Conservation (phyloP, 1,284 basidiomycete species). For the Chondrostereum purpureum region DNA sequence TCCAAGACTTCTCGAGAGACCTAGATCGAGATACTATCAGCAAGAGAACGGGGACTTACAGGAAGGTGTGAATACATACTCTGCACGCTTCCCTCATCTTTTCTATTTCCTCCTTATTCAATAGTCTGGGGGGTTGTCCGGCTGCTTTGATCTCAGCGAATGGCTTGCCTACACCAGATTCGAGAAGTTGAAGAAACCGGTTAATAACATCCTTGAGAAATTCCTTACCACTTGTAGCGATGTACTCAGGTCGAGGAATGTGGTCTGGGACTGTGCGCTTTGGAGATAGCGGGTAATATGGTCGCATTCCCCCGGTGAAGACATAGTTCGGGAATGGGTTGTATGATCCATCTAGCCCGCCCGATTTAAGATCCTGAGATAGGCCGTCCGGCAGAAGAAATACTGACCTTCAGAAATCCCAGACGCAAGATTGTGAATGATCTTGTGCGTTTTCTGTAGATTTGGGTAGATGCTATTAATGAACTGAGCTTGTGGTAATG, state of each 20-base stretch:
- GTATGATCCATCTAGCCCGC: constrained; percentile 34
- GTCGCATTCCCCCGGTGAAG: constrained; percentile 69
- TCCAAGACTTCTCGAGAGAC: constrained; percentile 89
- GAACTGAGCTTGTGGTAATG: background rate
- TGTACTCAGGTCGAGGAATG: constrained; percentile 78
- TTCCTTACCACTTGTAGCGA: constrained; percentile 54
- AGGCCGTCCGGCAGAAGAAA: constrained; percentile 1
- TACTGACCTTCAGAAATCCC: no score
- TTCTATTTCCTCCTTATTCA: constrained; percentile 63
- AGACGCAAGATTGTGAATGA: constrained; percentile 56
- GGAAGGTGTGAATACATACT: constrained; percentile 37
- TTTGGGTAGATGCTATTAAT: constrained; percentile 2
- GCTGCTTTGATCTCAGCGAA: constrained; percentile 48
- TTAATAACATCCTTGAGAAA: constrained; percentile 20
- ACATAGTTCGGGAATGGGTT: constrained; percentile 66
- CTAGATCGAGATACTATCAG: constrained; percentile 35
- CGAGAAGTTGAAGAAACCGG: constrained; percentile 11
- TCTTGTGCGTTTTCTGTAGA: constrained; percentile 70
- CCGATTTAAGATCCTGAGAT: background rate
- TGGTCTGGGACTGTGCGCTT: constrained; percentile 65
- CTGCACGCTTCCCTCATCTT: constrained; percentile 75
- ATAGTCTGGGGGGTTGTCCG: constrained; percentile 60
- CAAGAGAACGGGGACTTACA: constrained; percentile 3
- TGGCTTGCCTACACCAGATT: constrained; percentile 46
- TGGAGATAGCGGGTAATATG: constrained; percentile 71